Base-by-base conservation (phyloP, 192 early-diverging fungal species). In the Funneliformis geosporum region DNA sequence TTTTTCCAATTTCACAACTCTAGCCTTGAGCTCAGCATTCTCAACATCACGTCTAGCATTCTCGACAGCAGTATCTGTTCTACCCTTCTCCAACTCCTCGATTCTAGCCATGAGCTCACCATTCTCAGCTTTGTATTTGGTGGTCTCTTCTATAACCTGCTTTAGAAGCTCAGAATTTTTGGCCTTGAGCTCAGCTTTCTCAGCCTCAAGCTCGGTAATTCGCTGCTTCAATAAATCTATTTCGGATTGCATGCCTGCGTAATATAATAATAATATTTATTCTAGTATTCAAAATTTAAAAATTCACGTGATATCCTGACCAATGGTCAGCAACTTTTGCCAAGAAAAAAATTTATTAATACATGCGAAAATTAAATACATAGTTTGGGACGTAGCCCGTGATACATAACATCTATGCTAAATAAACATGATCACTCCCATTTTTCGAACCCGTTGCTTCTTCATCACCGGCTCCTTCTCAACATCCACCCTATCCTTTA, bases 211-310 rank as follows among this genome's bases (percentile, higher is more conserved):
- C 7, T 38, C 33, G 40, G 67, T 14, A 11, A 33, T 10, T 2
- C 21, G 27, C 59, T 73, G 44, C 39, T 14, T 73, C 72, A 50
- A 55, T 60, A 73, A 73, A 73, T 73, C 46, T 50, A 73, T 50
- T 73, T 73, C 46, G 12, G 71, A 73, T 46, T 46, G 2, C 46
- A 73, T 73, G 46, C 23, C 50, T 33, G 2, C 44, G n/a, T n/a
- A n/a, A n/a, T 28, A 73, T 73, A 73, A 55, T 55, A 55, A 28
- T 55, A 55, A 21, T 73, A 73, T 71, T 40, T 65, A 65, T 27
- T 2, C 21, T 65, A 44, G 9, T 25, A 62, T 62, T 25, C 60
- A 62, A 62, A 62, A 44, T 44, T 44, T 0, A 62, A 62, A 62
- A 62, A 27, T 62, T 62, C 60, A 62, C 60, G 8, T 62, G 60